Evolutionary conservation across 176 grass and related monocot genomes (phyloP).

Genomic region (Saccharum officinarum): DNA sequence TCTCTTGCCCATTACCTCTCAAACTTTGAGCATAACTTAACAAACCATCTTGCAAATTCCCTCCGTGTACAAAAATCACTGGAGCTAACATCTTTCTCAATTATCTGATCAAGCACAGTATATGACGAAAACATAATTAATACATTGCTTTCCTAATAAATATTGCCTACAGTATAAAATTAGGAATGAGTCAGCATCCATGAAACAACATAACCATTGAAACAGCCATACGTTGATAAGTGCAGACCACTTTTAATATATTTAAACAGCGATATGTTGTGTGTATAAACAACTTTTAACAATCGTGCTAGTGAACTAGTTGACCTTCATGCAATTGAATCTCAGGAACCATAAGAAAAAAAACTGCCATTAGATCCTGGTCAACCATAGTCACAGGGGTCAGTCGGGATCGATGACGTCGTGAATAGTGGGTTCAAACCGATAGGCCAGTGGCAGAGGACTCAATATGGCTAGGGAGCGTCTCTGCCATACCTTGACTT

Average conservation of each 20-base stretch:
- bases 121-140: slow-evolving; percentile 11
- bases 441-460: background rate
- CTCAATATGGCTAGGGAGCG: background rate
- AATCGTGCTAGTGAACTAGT: background rate
- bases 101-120: slow-evolving; percentile 55
- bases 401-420: background rate
- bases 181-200: background rate
- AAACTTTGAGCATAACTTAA: slow-evolving; percentile 70
- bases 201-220: slow-evolving; percentile 10
- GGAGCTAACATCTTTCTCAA: slow-evolving; percentile 71
- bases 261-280: background rate
- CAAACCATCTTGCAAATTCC: slow-evolving; percentile 95
- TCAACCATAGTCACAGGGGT: background rate
- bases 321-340: background rate
- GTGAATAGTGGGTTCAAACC: background rate
- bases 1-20: slow-evolving; percentile 62
- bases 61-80: slow-evolving; percentile 80
- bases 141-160: background rate
- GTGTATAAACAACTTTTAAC: background rate
- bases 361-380: background rate
- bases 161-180: background rate
- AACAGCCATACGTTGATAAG: background rate
- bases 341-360: background rate
- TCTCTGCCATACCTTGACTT: background rate
- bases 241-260: background rate